Base-by-base conservation (phyloP, 1,284 basidiomycete species). In the Cryptococcus neoformans region DNA sequence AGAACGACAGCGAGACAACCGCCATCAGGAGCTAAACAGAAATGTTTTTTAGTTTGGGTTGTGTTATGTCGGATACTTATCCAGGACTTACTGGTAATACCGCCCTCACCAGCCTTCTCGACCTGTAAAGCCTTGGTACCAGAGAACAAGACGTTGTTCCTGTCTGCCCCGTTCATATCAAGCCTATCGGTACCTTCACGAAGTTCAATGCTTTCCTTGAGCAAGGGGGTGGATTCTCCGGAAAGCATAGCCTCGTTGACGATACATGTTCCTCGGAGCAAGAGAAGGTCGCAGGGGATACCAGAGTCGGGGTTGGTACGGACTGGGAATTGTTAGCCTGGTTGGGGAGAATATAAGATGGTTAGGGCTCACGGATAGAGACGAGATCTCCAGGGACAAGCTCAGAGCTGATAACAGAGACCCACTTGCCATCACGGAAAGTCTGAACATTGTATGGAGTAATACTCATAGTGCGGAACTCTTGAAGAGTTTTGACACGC, bases 171-270 rank as follows among this genome's bases (percentile, higher is more conserved):
- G 68, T 95, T 90, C 38, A 91, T 87, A 69, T 95, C 90, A 38
- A 96, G 82, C 35, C 77, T 81, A 61, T 95, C 92, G 4, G 78
- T 73, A 0, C 81, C 79, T 12, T 92, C 88, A n/a, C 91, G 81
- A 1, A 96, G 82, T 60, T 92, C 88, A 56, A 95, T 87, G 16
- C 88, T 90, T 70, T 97, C 94, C 75, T 97, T 97, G 53, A 97
- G 82, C 6, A 97, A 81, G 0, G 93, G 93, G 0, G 94, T 97
- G 1, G 92, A 95, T 79, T 97, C 93, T 55, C 94, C 94, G 1
- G 92, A 95, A 5, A 97, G 81, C 94, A 97, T 97, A 14, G 94
- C 93, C 75, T 97, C 93, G 75, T 96, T 97, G 62, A 96, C 92
- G 67, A 97, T 97, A 65, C 87, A 89, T 1, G 90, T 90, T 5